Evolutionary conservation across 2,329 filamentous ascomycete genomes (phyloP), one percentile per base, ranked within the genome.

Genomic region (Microascus cirrosus): DNA sequence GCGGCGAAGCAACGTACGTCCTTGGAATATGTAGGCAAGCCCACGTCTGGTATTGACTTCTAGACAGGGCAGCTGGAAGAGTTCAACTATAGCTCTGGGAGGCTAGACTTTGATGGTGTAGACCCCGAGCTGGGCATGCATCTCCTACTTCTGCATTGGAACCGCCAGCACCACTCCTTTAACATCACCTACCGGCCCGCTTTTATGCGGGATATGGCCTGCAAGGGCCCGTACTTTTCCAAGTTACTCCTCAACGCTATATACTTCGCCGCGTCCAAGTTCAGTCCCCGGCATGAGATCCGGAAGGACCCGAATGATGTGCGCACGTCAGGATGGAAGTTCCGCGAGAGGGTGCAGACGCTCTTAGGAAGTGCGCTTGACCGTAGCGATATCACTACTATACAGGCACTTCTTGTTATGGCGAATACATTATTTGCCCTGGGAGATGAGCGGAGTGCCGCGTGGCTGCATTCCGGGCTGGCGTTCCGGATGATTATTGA

Each of bases 381-480:
- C 50, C 69, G 69, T 10, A 79, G 77, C 57, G 72, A 76, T 2
- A 75, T 82, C 11, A 79, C 79, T 0, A 82, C 79, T 0, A 78
- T 81, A 1, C 77, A 80, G 61, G 79, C 77, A 0, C 62, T 82
- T 32, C 66, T 83, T 0, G 68, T 80, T 0, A 77, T 82, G 72
- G 74, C 74, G 0, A 76, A 74, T 52, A 75, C 77, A 0, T 64
- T 81, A 0, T 80, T 81, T 60, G 72, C 78, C 0, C 66, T 75
- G 2, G 71, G 75, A n/a, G 75, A 77, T 55, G 74, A 81, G 61
- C 68, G 74, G 34, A 80, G 77, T 59, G 72, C 73, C 6, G 76
- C 80, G 1, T 85, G 81, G 81, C 62, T 83, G 4, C 84, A 83
- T 60, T 74, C 77, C 56, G 81, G 80, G 1, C 73, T 79, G 61